Conservation (phyloP, 2,329 filamentous ascomycete species). For the Scytalidium lignicola region DNA sequence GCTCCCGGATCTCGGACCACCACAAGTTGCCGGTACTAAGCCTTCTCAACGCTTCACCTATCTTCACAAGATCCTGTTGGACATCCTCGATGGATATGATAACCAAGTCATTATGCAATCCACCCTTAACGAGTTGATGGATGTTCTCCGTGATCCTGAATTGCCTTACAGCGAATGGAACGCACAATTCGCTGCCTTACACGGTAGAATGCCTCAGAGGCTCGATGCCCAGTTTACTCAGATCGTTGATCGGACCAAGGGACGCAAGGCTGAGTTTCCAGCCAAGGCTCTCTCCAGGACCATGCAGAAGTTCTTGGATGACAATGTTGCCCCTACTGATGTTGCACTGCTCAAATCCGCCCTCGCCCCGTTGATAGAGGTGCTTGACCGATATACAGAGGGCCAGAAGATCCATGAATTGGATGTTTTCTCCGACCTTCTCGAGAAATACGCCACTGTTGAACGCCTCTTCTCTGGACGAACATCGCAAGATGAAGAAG, state of each 20-base stretch:
- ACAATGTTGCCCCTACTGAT: conserved; percentile 70
- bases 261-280: conserved; percentile 81
- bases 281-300: conserved; percentile 81
- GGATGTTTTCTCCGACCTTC: conserved; percentile 69
- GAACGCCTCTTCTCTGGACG: conserved; percentile 85
- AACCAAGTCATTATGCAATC: conserved; percentile 94
- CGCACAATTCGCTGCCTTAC: conserved; percentile 91
- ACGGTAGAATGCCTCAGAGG: conserved; percentile 94
- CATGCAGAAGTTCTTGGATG: conserved; percentile 82
- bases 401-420: conserved; percentile 91
- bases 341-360: conserved; percentile 67
- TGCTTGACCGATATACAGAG: conserved; percentile 77
- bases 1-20: conserved; percentile 79
- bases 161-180: conserved; percentile 96
- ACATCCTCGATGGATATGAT: conserved; percentile 91
- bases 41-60: conserved; percentile 81
- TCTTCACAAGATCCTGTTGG: conserved; percentile 70
- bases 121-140: conserved; percentile 82
- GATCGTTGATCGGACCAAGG: conserved; percentile 77
- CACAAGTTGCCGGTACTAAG: conserved; percentile 85
- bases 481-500: conserved; percentile 83
- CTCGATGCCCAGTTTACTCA: conserved; percentile 78
- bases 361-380: conserved; percentile 68
- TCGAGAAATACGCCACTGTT: conserved; percentile 75
- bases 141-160: conserved; percentile 82